phyloP scores from a whole-genome alignment of 1,284 basidiomycete genomes.

The Fomitopsis betulina region DNA sequence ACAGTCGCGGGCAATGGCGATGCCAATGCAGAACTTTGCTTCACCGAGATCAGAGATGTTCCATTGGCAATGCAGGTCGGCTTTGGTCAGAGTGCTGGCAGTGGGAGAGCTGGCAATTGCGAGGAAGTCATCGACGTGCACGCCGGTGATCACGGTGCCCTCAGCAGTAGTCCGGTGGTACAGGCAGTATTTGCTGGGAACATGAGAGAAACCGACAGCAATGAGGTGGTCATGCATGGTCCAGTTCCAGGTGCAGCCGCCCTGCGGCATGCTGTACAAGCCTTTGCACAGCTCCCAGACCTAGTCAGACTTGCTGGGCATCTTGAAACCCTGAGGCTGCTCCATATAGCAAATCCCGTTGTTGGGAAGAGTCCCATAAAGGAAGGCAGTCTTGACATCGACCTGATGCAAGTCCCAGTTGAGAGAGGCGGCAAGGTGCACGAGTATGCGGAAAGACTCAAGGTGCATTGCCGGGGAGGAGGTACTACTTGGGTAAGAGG shows the following conservation, averaged over 20 bases:
- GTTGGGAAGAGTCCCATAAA: conserved; percentile 33
- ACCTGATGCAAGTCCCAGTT: conserved; percentile 21
- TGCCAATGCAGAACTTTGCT: conserved; percentile 13
- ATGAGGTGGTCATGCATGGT: conserved; percentile 6
- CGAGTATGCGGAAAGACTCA: conserved; percentile 8
- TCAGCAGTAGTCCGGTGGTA: not conserved
- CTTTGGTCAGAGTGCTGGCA: conserved; percentile 24
- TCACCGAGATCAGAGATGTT: conserved; percentile 15
- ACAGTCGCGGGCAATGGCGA: conserved; percentile 24
- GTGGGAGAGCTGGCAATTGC: conserved; percentile 14
- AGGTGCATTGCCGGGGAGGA: conserved; percentile 13
- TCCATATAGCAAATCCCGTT: conserved; percentile 26
- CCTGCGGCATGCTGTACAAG: conserved; percentile 21
- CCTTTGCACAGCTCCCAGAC: conserved; percentile 12
- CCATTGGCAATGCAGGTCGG: conserved; percentile 16
- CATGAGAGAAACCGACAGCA: conserved; percentile 4
- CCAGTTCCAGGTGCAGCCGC: conserved; percentile 13
- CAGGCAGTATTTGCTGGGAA: conserved; percentile 4
- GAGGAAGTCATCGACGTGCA: conserved; percentile 21
- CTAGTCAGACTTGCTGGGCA: conserved; percentile 17
- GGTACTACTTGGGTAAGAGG: no score
- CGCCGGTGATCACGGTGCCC: conserved; percentile 4
- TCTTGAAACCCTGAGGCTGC: conserved; percentile 31
- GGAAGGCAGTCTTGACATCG: conserved; percentile 44
- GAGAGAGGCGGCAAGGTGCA: conserved; percentile 4